These are phyloP conservation scores for Phialemonium atrogriseum DNA, from an alignment of 2,329 filamentous ascomycete species.

Conservation along the genomic window DNA sequence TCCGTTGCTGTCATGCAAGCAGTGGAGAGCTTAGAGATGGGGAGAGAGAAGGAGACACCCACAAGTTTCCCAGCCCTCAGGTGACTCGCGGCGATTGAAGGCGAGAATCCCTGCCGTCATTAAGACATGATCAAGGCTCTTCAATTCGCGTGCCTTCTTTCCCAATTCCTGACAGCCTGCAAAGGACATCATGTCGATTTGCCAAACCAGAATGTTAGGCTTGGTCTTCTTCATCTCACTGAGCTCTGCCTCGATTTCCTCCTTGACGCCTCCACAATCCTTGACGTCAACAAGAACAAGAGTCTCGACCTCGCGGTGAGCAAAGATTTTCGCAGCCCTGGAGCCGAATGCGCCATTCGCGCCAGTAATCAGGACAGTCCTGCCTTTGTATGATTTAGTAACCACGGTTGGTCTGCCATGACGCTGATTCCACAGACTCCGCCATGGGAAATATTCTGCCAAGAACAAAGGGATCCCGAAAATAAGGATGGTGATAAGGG, in stretches of 20 bases:
- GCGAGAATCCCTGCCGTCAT: slow-evolving; percentile 28
- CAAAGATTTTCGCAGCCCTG: slow-evolving; percentile 25
- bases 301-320: slow-evolving; percentile 22
- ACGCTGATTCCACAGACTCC: slow-evolving; percentile 22
- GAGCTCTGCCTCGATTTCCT: slow-evolving; percentile 24
- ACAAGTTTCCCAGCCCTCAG: slow-evolving; percentile 30
- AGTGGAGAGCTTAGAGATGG: too few relatives aligned
- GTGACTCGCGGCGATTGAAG: slow-evolving; percentile 25
- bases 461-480: slow-evolving; percentile 22
- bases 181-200: slow-evolving; percentile 27
- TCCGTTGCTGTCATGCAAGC: too few relatives aligned
- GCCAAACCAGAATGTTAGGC: slow-evolving; percentile 26
- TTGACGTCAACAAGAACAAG: slow-evolving; percentile 27
- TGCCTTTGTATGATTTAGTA: slow-evolving; percentile 25
- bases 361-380: slow-evolving; percentile 26
- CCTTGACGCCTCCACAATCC: slow-evolving; percentile 22
- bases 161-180: slow-evolving; percentile 23
- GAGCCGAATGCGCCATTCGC: slow-evolving; percentile 28
- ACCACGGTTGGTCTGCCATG: slow-evolving; percentile 21
- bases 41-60: slow-evolving; percentile 8
- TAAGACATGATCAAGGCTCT: slow-evolving; percentile 25
- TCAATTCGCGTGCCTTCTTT: slow-evolving; percentile 16
- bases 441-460: slow-evolving; percentile 26
- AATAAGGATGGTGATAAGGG: slow-evolving; percentile 15
- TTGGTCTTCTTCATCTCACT: slow-evolving; percentile 12